Base-by-base conservation (phyloP, 345 rosid genomes). In the Cardiospermum halicacabum region DNA sequence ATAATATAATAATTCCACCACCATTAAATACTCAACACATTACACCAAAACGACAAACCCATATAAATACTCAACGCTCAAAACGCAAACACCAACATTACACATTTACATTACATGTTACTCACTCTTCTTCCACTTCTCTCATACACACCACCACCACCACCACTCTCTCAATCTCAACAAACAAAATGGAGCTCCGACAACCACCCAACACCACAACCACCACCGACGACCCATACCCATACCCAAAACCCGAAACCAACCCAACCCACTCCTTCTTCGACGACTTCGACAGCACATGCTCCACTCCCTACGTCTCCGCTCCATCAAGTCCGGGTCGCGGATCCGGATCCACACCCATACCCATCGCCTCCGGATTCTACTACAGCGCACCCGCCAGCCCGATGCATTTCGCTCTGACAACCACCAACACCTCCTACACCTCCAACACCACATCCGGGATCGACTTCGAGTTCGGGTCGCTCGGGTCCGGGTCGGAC, bases 311-410 rank as follows among this genome's bases (percentile, higher is more conserved):
- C 11, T 94, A 85, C 70, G 99, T 90, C 13, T 88, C 96, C 56
- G 99, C 97, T 24, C 99, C 99, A 25, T 94, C 99, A 0, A 91
- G 96, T 72, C 99, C 99, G 24, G 91, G 92, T 34, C 87, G 92
- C 25, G 67, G 68, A 31, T 34, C 69, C 36, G 73, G 81, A 39
- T 45, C 75, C 47, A 30, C 47, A 34, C 39, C 75, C 47, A 30
- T 47, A 34, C 39, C 75, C 51, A 30, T 53, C 5, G 66, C 58
- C 3, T 81, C 81, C 0, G 89, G 97, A 18, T 94, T 85, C 67
- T 94, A 76, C 72, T 91, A 86, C 79, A 94, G 99, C 60, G 92
- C 95, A 22, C 99, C 99, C 0, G 85, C 97, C 0, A 91, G 97
- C 64, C 99, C 99, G 11, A 94, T 88, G 92, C 97, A 94, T 67